phyloP scores from a whole-genome alignment of 2,329 filamentous ascomycete species.

The Ramularia collo-cygni region DNA sequence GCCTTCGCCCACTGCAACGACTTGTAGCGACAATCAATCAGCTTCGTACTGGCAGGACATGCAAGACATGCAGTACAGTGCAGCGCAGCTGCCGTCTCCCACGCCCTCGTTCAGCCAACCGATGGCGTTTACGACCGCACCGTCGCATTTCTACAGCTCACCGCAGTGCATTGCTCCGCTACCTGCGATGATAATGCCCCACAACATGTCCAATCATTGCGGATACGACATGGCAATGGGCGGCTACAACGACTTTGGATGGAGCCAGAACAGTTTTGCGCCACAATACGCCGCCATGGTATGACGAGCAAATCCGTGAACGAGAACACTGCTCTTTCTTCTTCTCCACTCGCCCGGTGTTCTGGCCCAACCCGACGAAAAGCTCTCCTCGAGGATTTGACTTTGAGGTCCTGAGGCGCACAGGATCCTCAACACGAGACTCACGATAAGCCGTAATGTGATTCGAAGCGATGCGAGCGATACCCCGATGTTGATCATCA shows the following conservation, averaged over 20 bases:
- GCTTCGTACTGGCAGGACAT: slow-evolving; percentile 74
- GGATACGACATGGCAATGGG: slow-evolving; percentile 57
- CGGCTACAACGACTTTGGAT: slow-evolving; percentile 72
- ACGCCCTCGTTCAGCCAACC: slow-evolving; percentile 74
- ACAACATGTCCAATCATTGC: slow-evolving; percentile 77
- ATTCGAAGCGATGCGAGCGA: slow-evolving; percentile 34
- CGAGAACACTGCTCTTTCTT: slow-evolving; percentile 9
- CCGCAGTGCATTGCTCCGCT: slow-evolving; percentile 69
- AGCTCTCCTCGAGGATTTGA: slow-evolving; percentile 14
- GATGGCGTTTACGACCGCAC: slow-evolving; percentile 57
- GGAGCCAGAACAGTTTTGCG: slow-evolving; percentile 81
- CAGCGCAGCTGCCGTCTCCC: slow-evolving; percentile 66
- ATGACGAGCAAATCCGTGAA: slow-evolving; percentile 48
- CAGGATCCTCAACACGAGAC: slow-evolving; percentile 38
- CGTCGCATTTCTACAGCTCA: slow-evolving; percentile 65
- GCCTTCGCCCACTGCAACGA: slow-evolving; percentile 62
- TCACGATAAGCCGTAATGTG: slow-evolving; percentile 23
- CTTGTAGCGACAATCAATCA: slow-evolving; percentile 63
- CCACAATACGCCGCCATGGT: slow-evolving; percentile 67
- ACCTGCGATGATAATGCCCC: slow-evolving; percentile 72
- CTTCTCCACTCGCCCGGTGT: slow-evolving; percentile 27
- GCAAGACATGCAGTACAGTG: slow-evolving; percentile 52
- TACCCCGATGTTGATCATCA: slow-evolving; percentile 35
- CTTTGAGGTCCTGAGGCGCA: slow-evolving; percentile 33
- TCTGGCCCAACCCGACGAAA: slow-evolving; percentile 36